Evolutionary conservation across 176 grass and related monocot species (phyloP), one percentile per base, ranked within the genome.

Genomic region (Puya raimondii): DNA sequence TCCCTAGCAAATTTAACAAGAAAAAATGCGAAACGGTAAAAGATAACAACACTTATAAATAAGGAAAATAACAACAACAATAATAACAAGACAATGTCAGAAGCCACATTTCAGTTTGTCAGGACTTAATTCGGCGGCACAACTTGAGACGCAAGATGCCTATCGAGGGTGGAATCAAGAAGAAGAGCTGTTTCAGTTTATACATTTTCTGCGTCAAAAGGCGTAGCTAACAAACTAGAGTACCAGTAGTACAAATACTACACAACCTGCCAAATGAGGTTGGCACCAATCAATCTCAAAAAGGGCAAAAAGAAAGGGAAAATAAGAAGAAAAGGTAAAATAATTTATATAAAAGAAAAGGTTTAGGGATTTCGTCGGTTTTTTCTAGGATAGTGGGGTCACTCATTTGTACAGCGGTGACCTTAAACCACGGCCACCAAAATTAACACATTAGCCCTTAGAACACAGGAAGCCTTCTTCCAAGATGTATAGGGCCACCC

Each of bases 401-500:
- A 47, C 13, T 42, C 65, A 67, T 67, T 67, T 67, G 65, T 67
- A 67, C 65, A 67, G 16, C 23, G 27, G 56, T 61, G 56, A 16
- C 47, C n/a, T 47, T 16, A 17, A 67, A 48, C 6, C 27, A 67
- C 18, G 65, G 25, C 15, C 47, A 16, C 14, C 65, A 48, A 48
- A 67, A 47, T 42, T 48, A 67, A 17, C 47, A 67, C 33, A 67
- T 67, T 47, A 20, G 65, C 65, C 33, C 29, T 67, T 67, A 67
- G 7, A 61, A 61, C 17, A 20, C 56, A 7, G 33, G 33, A 61
- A 61, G 16, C 69, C 51, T 29, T 33, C 69, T 56, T 42, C 51
- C 51, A 58, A 53, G 51, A 76, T 65, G 64, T 76, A 76, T 50
- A 66, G 47, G 73, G 64, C 26, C 54, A 42, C 73, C 54, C 12